Evolutionary conservation across 305 asterid genomes (phyloP).

Genomic region (Fraxinus albicans): DNA sequence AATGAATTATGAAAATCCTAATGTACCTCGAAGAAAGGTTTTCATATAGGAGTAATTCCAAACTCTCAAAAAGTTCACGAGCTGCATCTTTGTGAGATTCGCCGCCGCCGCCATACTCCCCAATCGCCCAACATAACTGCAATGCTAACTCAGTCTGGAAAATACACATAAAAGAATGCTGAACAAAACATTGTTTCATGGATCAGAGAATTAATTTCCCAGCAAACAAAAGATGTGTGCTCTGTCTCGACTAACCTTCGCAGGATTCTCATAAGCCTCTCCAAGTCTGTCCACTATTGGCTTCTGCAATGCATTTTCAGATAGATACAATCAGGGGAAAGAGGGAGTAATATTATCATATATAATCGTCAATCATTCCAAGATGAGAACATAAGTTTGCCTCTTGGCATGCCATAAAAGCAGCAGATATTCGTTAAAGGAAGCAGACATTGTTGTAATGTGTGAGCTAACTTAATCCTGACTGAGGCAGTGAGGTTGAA

Average conservation of each 20-base stretch:
- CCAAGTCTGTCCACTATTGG: slow-evolving; percentile 87
- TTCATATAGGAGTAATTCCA: slow-evolving; percentile 84
- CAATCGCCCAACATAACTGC: slow-evolving; percentile 96
- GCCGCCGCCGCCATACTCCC: slow-evolving; percentile 97
- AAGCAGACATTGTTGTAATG: not conserved
- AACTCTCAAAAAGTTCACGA: slow-evolving; percentile 91
- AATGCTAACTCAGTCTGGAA: slow-evolving; percentile 82
- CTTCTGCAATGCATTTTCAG: slow-evolving; percentile 50
- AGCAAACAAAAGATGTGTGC: slow-evolving; percentile 10
- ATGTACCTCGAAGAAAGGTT: slow-evolving; percentile 81
- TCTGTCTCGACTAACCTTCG: slow-evolving; percentile 50
- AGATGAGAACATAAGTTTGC: slow-evolving; percentile 8
- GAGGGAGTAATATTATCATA: slow-evolving; percentile 10
- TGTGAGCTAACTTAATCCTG: slow-evolving; percentile 5
- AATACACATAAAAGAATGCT: slow-evolving; percentile 16
- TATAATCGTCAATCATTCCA: not conserved
- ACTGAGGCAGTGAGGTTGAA: slow-evolving; percentile 11
- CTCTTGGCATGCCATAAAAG: slow-evolving; percentile 4
- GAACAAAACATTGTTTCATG: not conserved
- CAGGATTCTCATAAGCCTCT: slow-evolving; percentile 77
- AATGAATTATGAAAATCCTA: slow-evolving; percentile 15
- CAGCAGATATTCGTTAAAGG: not conserved
- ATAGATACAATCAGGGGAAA: slow-evolving; percentile 7
- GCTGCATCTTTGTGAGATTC: slow-evolving; percentile 82
- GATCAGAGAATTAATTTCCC: slow-evolving; percentile 17